Evolutionary conservation across 163 green algal species (phyloP).

Genomic region (Scenedesmus sp.): DNA sequence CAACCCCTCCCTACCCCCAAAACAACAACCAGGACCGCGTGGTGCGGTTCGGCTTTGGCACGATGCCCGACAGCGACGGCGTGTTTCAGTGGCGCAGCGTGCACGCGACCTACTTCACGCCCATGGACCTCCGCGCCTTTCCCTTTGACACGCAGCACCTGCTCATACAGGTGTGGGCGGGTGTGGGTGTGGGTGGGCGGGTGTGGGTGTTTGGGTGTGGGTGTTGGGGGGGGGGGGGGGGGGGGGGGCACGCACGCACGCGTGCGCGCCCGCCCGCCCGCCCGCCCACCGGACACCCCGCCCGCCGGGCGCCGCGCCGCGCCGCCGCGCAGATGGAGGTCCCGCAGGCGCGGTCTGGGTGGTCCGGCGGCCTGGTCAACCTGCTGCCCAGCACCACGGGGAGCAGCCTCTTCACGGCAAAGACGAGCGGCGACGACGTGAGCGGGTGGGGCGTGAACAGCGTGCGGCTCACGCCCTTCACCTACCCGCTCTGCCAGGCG

Average conservation of each 20-base stretch:
- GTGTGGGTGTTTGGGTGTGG: too few species aligned
- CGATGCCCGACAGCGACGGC: background rate
- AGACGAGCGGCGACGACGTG: constrained; percentile 39
- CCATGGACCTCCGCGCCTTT: constrained; percentile 36
- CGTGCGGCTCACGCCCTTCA: constrained; percentile 23
- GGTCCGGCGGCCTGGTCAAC: constrained; percentile 23
- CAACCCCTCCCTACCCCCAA: background rate
- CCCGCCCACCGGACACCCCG: too few species aligned
- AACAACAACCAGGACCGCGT: constrained; percentile 39
- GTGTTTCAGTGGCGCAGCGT: constrained; percentile 35
- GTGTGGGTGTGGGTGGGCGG: too few species aligned
- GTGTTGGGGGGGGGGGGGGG: too few species aligned
- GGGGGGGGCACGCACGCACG: too few species aligned
- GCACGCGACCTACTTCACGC: constrained; percentile 35
- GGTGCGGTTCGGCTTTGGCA: constrained; percentile 25
- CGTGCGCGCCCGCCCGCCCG: too few species aligned
- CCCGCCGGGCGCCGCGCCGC: too few species aligned
- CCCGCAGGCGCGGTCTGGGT: constrained; percentile 28
- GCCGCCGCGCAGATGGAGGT: constrained; percentile 27
- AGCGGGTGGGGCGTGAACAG: constrained; percentile 27
- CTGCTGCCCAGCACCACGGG: constrained; percentile 34
- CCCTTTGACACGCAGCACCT: constrained; percentile 44
- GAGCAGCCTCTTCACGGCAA: constrained; percentile 27
- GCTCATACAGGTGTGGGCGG: constrained; percentile 31
- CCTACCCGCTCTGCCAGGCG: constrained; percentile 30